These are phyloP conservation scores for Ophiocordyceps sinensis DNA, from an alignment of 2,329 filamentous ascomycete genomes.

Conservation along the genomic window DNA sequence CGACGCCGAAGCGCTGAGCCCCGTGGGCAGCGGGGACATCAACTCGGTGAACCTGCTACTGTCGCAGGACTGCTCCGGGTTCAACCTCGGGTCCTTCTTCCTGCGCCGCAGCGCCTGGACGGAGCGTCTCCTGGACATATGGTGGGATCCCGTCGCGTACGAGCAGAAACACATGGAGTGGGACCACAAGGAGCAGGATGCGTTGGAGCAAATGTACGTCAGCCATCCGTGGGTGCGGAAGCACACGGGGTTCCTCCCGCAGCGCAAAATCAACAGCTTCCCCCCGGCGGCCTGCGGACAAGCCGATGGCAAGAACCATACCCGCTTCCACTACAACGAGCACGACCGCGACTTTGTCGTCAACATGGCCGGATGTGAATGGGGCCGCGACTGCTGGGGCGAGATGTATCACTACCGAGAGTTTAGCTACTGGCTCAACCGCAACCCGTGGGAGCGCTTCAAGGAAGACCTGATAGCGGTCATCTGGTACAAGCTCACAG, in stretches of 20 bases:
- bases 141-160: conserved; percentile 97
- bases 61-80: conserved; percentile 86
- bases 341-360: conserved; percentile 83
- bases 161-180: conserved; percentile 98
- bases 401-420: conserved; percentile 96
- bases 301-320: conserved; percentile 47
- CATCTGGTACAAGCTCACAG: conserved; percentile 49
- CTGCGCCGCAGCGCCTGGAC: conserved; percentile 75
- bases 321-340: conserved; percentile 72
- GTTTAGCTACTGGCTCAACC: conserved; percentile 79
- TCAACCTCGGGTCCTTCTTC: conserved; percentile 96
- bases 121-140: conserved; percentile 81
- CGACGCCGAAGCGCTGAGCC: conserved; percentile 57
- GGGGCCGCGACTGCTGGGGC: conserved; percentile 92
- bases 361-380: conserved; percentile 97
- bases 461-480: conserved; percentile 51
- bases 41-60: conserved; percentile 78
- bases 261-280: conserved; percentile 90
- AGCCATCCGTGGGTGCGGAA: conserved; percentile 87
- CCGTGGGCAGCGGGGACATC: conserved; percentile 60
- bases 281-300: conserved; percentile 79
- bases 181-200: conserved; percentile 98
- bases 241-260: conserved; percentile 76
- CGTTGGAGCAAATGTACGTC: conserved; percentile 79
- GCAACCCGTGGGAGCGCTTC: conserved; percentile 64